Conservation (phyloP, 2,329 filamentous ascomycete genomes). For the Cryphonectria carpinicola region DNA sequence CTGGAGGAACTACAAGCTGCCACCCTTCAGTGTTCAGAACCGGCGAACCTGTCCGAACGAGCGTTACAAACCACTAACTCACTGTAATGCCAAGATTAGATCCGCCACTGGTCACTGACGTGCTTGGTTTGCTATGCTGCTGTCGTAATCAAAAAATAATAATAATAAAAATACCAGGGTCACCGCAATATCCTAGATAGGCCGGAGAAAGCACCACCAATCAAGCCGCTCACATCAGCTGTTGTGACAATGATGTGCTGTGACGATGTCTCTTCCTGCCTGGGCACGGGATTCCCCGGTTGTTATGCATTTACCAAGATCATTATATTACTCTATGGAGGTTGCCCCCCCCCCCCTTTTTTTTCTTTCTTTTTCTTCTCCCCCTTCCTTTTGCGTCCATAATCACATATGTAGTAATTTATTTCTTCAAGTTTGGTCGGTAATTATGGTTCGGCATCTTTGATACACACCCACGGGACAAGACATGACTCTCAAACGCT, state of each 20-base stretch:
- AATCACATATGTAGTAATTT: not conserved
- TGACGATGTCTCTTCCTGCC: conserved; percentile 1
- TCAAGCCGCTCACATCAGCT: conserved; percentile 10
- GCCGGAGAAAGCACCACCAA: conserved; percentile 1
- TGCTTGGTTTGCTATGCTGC: not conserved
- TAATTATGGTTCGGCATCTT: not conserved
- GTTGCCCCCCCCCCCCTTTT: too few species aligned
- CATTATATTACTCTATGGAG: not conserved
- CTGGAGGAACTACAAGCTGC: not conserved
- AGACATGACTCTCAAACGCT: not conserved
- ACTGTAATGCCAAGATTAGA: not conserved
- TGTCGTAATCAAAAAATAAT: not conserved
- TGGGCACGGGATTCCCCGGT: not conserved
- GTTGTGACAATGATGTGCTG: conserved; percentile 18
- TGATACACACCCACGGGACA: not conserved
- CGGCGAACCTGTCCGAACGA: not conserved
- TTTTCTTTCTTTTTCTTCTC: not conserved
- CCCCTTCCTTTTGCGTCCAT: not conserved
- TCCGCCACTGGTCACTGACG: not conserved
- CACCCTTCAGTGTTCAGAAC: not conserved
- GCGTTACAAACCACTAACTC: not conserved
- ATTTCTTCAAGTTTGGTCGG: not conserved
- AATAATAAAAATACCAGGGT: not conserved
- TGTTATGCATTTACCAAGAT: not conserved
- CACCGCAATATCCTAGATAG: conserved; percentile 5